phyloP scores from a whole-genome alignment of 306 rosid genomes.

The Acacia acuminata region DNA sequence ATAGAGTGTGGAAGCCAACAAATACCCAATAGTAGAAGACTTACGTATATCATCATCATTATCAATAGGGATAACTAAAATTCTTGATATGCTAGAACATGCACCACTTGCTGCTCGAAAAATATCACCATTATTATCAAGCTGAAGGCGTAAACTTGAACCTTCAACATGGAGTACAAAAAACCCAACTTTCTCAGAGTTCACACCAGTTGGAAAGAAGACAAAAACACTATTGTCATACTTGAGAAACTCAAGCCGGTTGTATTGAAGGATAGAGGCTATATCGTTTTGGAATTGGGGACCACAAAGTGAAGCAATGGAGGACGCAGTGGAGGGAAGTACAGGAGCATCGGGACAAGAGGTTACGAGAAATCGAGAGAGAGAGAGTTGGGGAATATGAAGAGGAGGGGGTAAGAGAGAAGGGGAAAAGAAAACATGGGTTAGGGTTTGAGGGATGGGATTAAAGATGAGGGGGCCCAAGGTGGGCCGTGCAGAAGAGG shows the following conservation, averaged over 20 bases:
- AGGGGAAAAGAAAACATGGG: conserved; percentile 43
- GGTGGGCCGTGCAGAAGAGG: background rate
- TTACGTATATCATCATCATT: conserved; percentile 17
- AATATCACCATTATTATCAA: conserved; percentile 23
- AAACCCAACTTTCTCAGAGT: conserved; percentile 54
- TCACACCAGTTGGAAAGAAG: conserved; percentile 61
- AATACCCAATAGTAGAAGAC: conserved; percentile 47
- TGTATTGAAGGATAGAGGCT: conserved; percentile 35
- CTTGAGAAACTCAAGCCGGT: conserved; percentile 48
- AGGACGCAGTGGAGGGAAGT: conserved; percentile 37
- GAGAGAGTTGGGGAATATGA: conserved; percentile 40
- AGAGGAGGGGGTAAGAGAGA: conserved; percentile 46
- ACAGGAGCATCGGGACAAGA: conserved; percentile 37
- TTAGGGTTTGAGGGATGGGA: conserved; percentile 41
- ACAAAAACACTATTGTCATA: conserved; percentile 29
- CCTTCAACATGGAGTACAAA: conserved; percentile 31
- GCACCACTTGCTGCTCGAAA: conserved; percentile 30
- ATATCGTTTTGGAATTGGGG: conserved; percentile 21
- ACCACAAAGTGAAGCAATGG: conserved; percentile 37
- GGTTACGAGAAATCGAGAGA: conserved; percentile 43
- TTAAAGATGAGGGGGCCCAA: conserved; percentile 72
- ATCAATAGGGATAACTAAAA: conserved; percentile 42
- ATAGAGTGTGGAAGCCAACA: conserved; percentile 49
- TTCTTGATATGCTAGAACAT: conserved; percentile 38
- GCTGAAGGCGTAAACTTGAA: conserved; percentile 18